Evolutionary conservation across 352 stramenopile genomes (phyloP).

Genomic region (Globisporangium acanthophoron): DNA sequence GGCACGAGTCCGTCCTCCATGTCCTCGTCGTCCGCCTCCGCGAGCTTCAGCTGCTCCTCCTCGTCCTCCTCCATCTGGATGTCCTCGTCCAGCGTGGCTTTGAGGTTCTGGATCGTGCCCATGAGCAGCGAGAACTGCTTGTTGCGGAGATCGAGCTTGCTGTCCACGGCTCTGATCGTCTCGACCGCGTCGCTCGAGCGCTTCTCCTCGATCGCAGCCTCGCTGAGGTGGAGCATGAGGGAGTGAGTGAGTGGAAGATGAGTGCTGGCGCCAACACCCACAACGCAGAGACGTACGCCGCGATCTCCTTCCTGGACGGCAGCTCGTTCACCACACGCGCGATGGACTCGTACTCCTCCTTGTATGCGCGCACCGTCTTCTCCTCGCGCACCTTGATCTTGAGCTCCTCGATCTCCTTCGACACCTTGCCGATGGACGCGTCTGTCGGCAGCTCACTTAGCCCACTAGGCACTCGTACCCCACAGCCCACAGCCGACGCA

Average conservation of each 20-base stretch:
- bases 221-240: conserved; percentile 14
- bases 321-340: conserved; percentile 79
- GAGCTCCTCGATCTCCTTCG: conserved; percentile 71
- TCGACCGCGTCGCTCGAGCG: conserved; percentile 45
- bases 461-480: too few species aligned
- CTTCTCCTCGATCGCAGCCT: conserved; percentile 59
- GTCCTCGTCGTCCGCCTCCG: conserved; percentile 55
- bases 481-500: conserved; percentile 11
- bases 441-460: conserved; percentile 21
- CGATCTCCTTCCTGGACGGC: conserved; percentile 54
- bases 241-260: background rate
- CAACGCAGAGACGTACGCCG: conserved; percentile 24
- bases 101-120: conserved; percentile 81
- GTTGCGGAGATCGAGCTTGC: conserved; percentile 55
- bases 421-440: conserved; percentile 50
- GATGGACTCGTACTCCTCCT: conserved; percentile 87
- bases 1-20: conserved; percentile 37
- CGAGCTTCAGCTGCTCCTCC: conserved; percentile 29
- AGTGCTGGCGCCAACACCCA: background rate
- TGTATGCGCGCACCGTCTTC: conserved; percentile 73
- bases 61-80: conserved; percentile 55
- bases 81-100: conserved; percentile 73
- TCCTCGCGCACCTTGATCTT: conserved; percentile 73
- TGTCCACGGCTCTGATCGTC: conserved; percentile 48
- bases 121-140: conserved; percentile 84